A percentile compares a stretch with the other conserved stretches of the same genome.
These are phyloP conservation scores for Penicillium sp. DNA, from an alignment of 2,329 filamentous ascomycete species.

Conservation along the genomic window DNA sequence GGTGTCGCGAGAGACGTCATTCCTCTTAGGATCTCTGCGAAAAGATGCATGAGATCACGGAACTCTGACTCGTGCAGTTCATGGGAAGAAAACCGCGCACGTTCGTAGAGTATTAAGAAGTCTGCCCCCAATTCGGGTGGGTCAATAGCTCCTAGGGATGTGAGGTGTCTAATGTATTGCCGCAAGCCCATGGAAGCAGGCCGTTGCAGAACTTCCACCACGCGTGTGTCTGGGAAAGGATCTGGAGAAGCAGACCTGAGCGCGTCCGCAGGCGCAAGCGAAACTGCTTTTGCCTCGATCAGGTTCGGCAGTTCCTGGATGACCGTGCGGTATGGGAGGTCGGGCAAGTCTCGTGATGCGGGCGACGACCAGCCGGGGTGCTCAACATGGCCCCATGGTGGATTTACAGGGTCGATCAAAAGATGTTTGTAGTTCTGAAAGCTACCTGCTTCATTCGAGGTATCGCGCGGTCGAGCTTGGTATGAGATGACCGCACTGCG, in stretches of 20 bases:
- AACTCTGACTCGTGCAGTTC: conserved; percentile 69
- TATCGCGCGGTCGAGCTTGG: conserved; percentile 65
- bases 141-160: conserved; percentile 60
- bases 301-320: conserved; percentile 80
- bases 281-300: conserved; percentile 89
- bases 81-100: conserved; percentile 71
- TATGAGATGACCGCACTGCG: conserved; percentile 78
- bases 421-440: conserved; percentile 30
- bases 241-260: conserved; percentile 40
- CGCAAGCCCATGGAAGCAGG: conserved; percentile 68
- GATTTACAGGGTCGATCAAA: conserved; percentile 39
- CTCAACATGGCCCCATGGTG: conserved; percentile 76
- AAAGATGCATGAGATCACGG: conserved; percentile 72
- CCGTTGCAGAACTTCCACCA: conserved; percentile 67
- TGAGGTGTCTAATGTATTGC: conserved; percentile 71
- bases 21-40: conserved; percentile 70
- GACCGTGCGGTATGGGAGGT: conserved; percentile 78
- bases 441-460: conserved; percentile 39
- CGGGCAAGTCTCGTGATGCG: conserved; percentile 65
- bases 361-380: conserved; percentile 89
- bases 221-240: conserved; percentile 57
- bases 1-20: conserved; percentile 64
- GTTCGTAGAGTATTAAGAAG: conserved; percentile 76
- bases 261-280: conserved; percentile 63
- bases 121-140: conserved; percentile 47